A percentile compares a stretch with the other conserved stretches of the same genome.
Conservation (phyloP, 140 eudicot genomes). For the Cichorium intybus region DNA sequence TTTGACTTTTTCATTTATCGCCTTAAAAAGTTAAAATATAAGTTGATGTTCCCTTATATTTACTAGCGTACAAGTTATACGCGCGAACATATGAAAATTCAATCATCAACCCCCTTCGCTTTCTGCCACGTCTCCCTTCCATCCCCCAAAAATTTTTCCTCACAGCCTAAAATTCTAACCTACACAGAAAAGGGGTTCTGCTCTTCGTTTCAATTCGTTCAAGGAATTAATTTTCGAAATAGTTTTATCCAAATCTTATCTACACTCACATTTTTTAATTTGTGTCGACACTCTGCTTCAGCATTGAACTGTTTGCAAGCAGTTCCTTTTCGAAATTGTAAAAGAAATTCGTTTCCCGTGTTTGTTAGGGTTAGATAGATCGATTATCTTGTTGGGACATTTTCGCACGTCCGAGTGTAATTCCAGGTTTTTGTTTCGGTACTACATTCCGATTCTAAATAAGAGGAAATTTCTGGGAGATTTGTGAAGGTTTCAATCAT, state of each 20-base stretch:
- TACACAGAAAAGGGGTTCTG: conserved; percentile 22
- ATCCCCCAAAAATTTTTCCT: conserved; percentile 9
- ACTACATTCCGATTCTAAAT: not conserved
- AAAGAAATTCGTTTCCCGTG: not conserved
- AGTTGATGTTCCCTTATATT: too few species aligned
- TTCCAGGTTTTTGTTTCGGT: not conserved
- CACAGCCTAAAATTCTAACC: conserved; percentile 16
- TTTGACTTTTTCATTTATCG: too few species aligned
- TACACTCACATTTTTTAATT: not conserved
- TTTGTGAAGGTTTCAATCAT: conserved; percentile 9
- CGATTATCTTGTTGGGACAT: not conserved
- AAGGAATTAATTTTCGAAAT: not conserved
- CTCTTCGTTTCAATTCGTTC: not conserved
- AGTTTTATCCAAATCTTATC: not conserved
- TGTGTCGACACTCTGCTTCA: conserved; percentile 15
- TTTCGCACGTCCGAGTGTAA: not conserved
- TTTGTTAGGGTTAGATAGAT: conserved; percentile 5
- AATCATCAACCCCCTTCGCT: not conserved
- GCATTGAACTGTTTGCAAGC: conserved; percentile 6
- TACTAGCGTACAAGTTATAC: not conserved
- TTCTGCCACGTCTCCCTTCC: conserved; percentile 24
- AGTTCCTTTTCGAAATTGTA: not conserved
- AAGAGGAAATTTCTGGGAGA: not conserved
- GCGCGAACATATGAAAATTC: conserved; percentile 11
- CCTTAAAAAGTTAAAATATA: too few species aligned